phyloP scores from a whole-genome alignment of 371 early-diverging fungal species.

The Lichtheimia hyalospora region DNA sequence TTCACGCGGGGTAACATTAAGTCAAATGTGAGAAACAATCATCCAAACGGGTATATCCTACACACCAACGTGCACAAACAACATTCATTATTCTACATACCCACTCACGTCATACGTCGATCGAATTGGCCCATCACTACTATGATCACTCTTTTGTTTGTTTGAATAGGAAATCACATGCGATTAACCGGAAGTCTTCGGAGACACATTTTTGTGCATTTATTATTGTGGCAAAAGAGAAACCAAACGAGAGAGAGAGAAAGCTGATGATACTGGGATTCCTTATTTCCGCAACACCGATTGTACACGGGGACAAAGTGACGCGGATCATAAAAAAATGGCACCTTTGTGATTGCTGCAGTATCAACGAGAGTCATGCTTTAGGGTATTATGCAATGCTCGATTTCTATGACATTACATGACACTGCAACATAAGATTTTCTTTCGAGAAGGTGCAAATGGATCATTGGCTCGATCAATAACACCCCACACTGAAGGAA shows the following conservation, averaged over 20 bases:
- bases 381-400: not conserved
- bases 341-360: not conserved
- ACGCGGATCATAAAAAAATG: not conserved
- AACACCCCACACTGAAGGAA: slow-evolving; percentile 26
- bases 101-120: too few species aligned
- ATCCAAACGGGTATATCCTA: too few species aligned
- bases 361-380: too few species aligned
- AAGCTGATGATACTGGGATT: too few species aligned
- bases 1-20: too few species aligned
- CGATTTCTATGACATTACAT: not conserved
- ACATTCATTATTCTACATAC: too few species aligned
- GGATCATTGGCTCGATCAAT: slow-evolving; percentile 22
- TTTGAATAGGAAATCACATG: not conserved
- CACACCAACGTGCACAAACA: too few species aligned
- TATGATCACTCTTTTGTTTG: not conserved
- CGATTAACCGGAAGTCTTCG: too few species aligned
- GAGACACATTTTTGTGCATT: too few species aligned
- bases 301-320: too few species aligned
- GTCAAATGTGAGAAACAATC: too few species aligned
- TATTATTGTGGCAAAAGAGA: not conserved
- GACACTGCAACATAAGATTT: slow-evolving; percentile 11
- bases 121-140: not conserved
- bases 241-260: not conserved
- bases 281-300: not conserved
- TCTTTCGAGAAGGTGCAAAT: slow-evolving; percentile 15